Evolutionary conservation across 1,139 yeast species (phyloP), one percentile per base, ranked within the genome.

Genomic region (Pichia sp.): DNA sequence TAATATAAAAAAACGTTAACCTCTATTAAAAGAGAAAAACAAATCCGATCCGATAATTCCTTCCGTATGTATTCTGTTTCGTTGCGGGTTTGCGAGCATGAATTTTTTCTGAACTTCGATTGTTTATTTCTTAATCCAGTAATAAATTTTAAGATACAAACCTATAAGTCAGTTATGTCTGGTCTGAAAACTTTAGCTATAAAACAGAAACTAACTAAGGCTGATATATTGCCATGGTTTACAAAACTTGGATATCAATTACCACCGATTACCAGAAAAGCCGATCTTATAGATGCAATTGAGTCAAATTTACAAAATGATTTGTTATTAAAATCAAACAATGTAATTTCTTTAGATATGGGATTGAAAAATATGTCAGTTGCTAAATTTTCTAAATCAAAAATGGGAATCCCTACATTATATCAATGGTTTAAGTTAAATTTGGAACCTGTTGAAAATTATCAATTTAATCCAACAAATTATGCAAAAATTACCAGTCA

Each of bases 381-480:
- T n/a, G 59, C 71, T 40, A 23, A 22, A 24, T 20, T 29, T 3
- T 28, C 16, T 20, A 30, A 37, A 16, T n/a, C 16, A 12, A 25
- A 27, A 41, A 53, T 11, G 1, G 22, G 22, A 43, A 54, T n/a
- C n/a, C 71, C 75, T 0, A 39, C 48, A 1, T 52, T 74, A 3
- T 43, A 54, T 6, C 69, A 68, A 37, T 74, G 80, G 78, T 54
- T 64, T 37, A 70, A 74, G 48, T 55, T 70, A 43, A 70, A 71
- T 47, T 56, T 73, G 23, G 49, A 52, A 12, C 41, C 45, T 9
- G 10, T 11, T 30, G 42, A 45, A 12, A 29, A 34, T 27, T 44
- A 41, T 16, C 54, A 51, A 9, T 61, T 61, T 40, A 49, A 49
- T 27, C 66, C 67, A 1, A 8, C 43, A 7, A 55, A 52, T 33